Evolutionary conservation across 1,139 yeast species (phyloP), one percentile per base, ranked within the genome.

Genomic region (Starmera stellimalicola): DNA sequence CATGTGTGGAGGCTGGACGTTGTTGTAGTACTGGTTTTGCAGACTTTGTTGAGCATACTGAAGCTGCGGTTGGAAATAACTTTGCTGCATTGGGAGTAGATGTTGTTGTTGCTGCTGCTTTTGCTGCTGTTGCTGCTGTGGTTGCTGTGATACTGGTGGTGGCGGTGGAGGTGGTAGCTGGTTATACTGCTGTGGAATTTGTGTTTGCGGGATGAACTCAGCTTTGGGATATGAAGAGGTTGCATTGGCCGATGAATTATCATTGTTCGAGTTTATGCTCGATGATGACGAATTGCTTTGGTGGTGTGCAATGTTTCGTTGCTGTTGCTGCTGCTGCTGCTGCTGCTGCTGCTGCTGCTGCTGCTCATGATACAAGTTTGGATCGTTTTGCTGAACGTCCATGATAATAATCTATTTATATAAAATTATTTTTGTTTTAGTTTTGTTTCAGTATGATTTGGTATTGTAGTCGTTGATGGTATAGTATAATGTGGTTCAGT

Each of bases 171-270:
- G n/a, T n/a, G n/a, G n/a, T n/a, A n/a, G n/a, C n/a, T n/a, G n/a
- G n/a, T n/a, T n/a, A n/a, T n/a, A n/a, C n/a, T n/a, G n/a, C n/a
- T n/a, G n/a, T n/a, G n/a, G 33, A 26, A 41, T 46, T 35, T 33
- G 39, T 24, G 33, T 37, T 23, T 42, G 44, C 23, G 37, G 29
- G n/a, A n/a, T n/a, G n/a, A n/a, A n/a, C n/a, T 32, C 24, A 22
- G 42, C 33, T 38, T 43, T 29, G 37, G 50, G 27, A 32, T 40
- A 30, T 41, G 51, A 33, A 28, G 31, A 27, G 35, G 33, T 14
- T 24, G 34, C 8, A 29, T 31, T 23, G 32, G 34, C 7, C 12
- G 24, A 7, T 22, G 24, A 22, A 4, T 22, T 5, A 12, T 4
- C 24, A 22, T 22, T 7, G 30, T 14, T 27, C 10, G 19, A 10